A percentile compares a stretch with the other conserved stretches of the same genome.
These are phyloP conservation scores for Chalara sp. DNA, from an alignment of 2,329 filamentous ascomycete species.

Conservation along the genomic window DNA sequence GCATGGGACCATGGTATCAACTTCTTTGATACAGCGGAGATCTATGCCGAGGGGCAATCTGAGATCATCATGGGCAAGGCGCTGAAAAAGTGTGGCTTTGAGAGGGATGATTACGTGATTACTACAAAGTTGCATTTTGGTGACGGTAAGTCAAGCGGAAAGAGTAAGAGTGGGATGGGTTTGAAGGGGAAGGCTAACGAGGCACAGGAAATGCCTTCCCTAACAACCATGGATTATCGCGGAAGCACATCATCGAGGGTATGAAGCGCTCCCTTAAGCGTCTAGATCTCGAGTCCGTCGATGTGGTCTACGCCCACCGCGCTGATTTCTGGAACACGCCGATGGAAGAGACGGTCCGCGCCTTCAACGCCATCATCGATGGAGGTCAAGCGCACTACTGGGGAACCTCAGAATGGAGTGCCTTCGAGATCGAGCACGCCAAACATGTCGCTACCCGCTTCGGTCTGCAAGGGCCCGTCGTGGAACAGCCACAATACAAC, in stretches of 20 bases:
- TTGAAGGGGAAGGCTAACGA: slow-evolving; percentile 48
- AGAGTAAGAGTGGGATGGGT: slow-evolving; percentile 42
- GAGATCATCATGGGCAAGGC: slow-evolving; percentile 50
- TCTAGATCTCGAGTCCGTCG: slow-evolving; percentile 49
- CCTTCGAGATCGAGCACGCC: slow-evolving; percentile 38
- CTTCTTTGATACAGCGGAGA: slow-evolving; percentile 48
- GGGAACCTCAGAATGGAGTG: slow-evolving; percentile 60
- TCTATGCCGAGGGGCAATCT: slow-evolving; percentile 40
- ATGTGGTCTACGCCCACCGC: slow-evolving; percentile 63
- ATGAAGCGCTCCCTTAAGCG: slow-evolving; percentile 51
- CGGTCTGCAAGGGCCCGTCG: slow-evolving; percentile 50
- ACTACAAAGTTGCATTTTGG: slow-evolving; percentile 52
- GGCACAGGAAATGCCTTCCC: slow-evolving; percentile 50
- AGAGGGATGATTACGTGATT: slow-evolving; percentile 53
- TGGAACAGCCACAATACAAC: slow-evolving; percentile 61
- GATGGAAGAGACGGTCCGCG: slow-evolving; percentile 63
- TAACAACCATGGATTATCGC: slow-evolving; percentile 51
- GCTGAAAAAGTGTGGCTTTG: slow-evolving; percentile 54
- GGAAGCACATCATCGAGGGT: slow-evolving; percentile 59
- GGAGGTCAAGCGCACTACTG: slow-evolving; percentile 61
- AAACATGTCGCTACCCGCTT: slow-evolving; percentile 45
- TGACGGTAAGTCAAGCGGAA: slow-evolving; percentile 43
- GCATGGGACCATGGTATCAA: slow-evolving; percentile 49
- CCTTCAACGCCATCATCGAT: slow-evolving; percentile 62
- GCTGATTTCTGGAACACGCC: slow-evolving; percentile 57